These are phyloP conservation scores for Harringtonia lauricola DNA, from an alignment of 2,329 filamentous ascomycete genomes.

Conservation along the genomic window DNA sequence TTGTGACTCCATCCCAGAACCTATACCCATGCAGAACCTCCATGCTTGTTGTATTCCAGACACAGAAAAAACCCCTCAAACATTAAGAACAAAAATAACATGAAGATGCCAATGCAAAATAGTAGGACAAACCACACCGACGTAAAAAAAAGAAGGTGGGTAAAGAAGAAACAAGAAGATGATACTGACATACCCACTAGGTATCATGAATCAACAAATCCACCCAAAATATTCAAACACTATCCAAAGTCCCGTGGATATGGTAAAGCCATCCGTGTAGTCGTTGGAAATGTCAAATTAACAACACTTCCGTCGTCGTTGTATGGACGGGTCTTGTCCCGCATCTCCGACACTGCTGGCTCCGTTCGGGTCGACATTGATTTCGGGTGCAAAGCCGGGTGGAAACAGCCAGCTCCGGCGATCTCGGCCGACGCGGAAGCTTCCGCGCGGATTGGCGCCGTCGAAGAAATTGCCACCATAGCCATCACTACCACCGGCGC, in stretches of 20 bases:
- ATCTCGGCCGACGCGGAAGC: constrained; percentile 47
- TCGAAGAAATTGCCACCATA: constrained; percentile 35
- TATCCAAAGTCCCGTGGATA: too few species aligned
- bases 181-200: background rate
- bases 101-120: background rate
- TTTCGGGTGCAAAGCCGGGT: constrained; percentile 38
- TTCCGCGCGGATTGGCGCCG: constrained; percentile 32
- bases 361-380: constrained; percentile 34
- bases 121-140: background rate
- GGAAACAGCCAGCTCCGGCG: constrained; percentile 49
- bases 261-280: too few species aligned
- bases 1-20: too few species aligned
- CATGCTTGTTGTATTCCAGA: background rate
- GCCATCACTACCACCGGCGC: background rate
- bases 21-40: background rate
- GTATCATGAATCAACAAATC: background rate
- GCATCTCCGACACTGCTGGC: constrained; percentile 2
- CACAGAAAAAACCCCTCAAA: background rate
- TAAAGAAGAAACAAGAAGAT: background rate
- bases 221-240: background rate
- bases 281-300: too few species aligned
- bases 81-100: background rate
- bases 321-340: constrained; percentile 1
- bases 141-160: background rate
- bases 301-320: constrained; percentile 9